Evolutionary conservation across 2,329 filamentous ascomycete genomes (phyloP).

Genomic region (Stachybotrys chartarum): DNA sequence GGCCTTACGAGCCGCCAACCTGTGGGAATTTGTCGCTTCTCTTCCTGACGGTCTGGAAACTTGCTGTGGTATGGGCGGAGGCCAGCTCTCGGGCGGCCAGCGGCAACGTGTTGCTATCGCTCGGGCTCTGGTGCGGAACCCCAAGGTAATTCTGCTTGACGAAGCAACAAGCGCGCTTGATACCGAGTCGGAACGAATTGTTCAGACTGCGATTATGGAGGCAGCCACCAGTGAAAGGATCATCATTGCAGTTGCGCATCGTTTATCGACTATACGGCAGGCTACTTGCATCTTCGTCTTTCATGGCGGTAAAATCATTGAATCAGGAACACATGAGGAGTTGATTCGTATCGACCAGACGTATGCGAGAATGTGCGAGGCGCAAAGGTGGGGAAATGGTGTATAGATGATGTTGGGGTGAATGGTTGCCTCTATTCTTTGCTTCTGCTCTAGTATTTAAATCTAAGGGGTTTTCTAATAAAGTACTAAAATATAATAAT

Average conservation of each 20-base stretch:
- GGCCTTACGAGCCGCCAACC: slow-evolving; percentile 39
- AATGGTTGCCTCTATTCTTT: no score
- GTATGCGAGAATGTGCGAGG: slow-evolving; percentile 2
- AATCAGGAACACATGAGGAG: slow-evolving; percentile 3
- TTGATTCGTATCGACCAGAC: not conserved
- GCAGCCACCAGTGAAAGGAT: not conserved
- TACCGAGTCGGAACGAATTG: slow-evolving; percentile 46
- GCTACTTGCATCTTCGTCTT: slow-evolving; percentile 4
- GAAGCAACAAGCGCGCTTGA: slow-evolving; percentile 57
- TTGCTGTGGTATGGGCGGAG: slow-evolving; percentile 52
- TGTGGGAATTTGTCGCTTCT: slow-evolving; percentile 32
- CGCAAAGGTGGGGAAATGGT: not conserved
- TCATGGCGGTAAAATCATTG: slow-evolving; percentile 2
- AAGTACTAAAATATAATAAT: no score
- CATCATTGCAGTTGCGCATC: slow-evolving; percentile 7
- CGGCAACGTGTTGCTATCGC: slow-evolving; percentile 62
- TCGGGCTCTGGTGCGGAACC: slow-evolving; percentile 54
- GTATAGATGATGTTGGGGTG: no score
- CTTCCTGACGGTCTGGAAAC: slow-evolving; percentile 43
- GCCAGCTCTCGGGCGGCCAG: slow-evolving; percentile 60
- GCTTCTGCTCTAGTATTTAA: no score
- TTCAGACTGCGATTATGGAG: slow-evolving; percentile 4
- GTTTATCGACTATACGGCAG: slow-evolving; percentile 4
- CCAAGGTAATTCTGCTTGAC: slow-evolving; percentile 56
- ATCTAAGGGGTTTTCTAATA: no score